These are phyloP conservation scores for Schizophyllum amplum DNA, from an alignment of 1,284 basidiomycete genomes.

Conservation along the genomic window DNA sequence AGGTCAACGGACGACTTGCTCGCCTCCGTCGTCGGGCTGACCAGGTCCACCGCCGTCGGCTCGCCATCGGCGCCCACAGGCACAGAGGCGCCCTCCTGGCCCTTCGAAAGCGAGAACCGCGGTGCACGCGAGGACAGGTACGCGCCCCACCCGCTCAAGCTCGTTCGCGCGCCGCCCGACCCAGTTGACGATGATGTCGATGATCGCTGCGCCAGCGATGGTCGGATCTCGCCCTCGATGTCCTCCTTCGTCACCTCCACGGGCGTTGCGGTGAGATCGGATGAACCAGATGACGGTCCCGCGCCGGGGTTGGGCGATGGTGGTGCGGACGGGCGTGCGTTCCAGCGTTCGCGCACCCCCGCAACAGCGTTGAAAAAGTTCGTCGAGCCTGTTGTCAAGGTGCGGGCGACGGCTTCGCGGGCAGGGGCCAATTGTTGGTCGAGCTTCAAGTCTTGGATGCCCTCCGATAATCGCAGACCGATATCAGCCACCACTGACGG, in stretches of 20 bases:
- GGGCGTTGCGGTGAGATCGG: conserved; percentile 19
- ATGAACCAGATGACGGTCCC: too few species aligned
- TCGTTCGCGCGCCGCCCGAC: conserved; percentile 10
- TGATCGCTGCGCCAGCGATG: conserved; percentile 16
- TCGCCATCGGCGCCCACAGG: not conserved
- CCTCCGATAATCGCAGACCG: conserved; percentile 80
- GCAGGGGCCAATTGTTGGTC: conserved; percentile 84
- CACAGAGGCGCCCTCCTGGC: not conserved
- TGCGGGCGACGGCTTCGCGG: conserved; percentile 75
- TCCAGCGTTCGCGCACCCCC: conserved; percentile 72
- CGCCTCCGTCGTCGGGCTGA: not conserved
- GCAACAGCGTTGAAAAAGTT: conserved; percentile 83
- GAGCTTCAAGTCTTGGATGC: conserved; percentile 83
- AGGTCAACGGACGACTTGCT: not conserved
- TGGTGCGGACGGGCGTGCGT: conserved; percentile 35
- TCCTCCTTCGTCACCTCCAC: conserved; percentile 43
- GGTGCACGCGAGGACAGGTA: not conserved
- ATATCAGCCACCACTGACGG: conserved; percentile 88
- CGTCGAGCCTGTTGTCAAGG: conserved; percentile 67
- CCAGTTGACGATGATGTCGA: conserved; percentile 20
- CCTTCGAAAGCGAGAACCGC: not conserved
- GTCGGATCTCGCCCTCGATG: conserved; percentile 19
- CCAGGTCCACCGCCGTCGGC: not conserved
- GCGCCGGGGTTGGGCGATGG: conserved; percentile 15
- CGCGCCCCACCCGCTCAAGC: not conserved